phyloP scores from a whole-genome alignment of 106 monocot genomes.

The Amphibolis antarctica region DNA sequence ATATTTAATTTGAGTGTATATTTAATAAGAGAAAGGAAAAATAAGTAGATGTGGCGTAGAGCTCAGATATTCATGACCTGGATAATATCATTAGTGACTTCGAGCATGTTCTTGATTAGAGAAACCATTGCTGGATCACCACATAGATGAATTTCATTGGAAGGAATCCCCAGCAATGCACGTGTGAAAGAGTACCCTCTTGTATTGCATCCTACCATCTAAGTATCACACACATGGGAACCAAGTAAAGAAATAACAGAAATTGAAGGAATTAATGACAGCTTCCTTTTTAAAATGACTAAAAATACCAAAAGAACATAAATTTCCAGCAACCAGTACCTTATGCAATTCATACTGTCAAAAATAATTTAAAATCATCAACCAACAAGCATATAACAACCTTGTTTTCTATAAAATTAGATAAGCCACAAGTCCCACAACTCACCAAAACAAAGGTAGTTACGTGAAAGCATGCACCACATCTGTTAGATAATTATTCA shows the following conservation, averaged over 20 bases:
- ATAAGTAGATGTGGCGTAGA: not conserved
- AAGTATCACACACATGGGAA: not conserved
- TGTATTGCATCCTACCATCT: constrained; percentile 86
- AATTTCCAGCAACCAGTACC: too few relatives aligned
- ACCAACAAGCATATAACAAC: too few relatives aligned
- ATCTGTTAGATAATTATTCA: too few relatives aligned
- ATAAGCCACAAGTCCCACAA: too few relatives aligned
- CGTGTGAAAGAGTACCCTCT: constrained; percentile 91
- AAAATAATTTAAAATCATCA: too few relatives aligned
- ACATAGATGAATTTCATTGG: constrained; percentile 91
- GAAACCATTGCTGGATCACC: constrained; percentile 93
- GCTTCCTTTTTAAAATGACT: not conserved
- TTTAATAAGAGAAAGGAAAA: not conserved
- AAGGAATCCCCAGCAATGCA: constrained; percentile 79
- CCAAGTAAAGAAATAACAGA: not conserved
- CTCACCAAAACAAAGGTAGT: too few relatives aligned
- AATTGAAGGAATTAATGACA: not conserved
- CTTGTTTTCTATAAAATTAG: too few relatives aligned
- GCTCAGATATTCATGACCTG: constrained; percentile 25
- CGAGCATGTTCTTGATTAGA: constrained; percentile 76
- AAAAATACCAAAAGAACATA: not conserved
- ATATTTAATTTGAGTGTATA: too few relatives aligned
- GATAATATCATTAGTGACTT: constrained; percentile 66
- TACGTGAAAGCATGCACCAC: too few relatives aligned
- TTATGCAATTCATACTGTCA: too few relatives aligned